Evolutionary conservation across 2,329 filamentous ascomycete species (phyloP).

Genomic region (Thermothelomyces thermophilus): DNA sequence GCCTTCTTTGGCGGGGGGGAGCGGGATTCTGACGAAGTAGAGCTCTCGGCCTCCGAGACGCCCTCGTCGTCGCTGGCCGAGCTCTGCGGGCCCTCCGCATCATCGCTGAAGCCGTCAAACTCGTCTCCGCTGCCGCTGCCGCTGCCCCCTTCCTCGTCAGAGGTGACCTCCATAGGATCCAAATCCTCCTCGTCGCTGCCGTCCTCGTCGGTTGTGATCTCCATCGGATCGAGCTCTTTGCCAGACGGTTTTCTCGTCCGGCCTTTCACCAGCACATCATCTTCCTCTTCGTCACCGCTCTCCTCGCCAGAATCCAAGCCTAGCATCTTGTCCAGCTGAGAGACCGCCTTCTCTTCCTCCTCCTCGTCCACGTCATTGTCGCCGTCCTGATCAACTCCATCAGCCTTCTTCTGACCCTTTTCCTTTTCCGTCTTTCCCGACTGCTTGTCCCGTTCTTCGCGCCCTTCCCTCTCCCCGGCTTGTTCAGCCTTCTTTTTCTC

Average conservation of each 20-base stretch:
- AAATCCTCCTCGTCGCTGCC: slow-evolving; percentile 18
- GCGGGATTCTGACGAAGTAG: slow-evolving; percentile 9
- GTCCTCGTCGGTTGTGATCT: slow-evolving; percentile 22
- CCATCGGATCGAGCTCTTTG: slow-evolving; percentile 30
- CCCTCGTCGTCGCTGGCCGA: slow-evolving; percentile 19
- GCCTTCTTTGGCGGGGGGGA: slow-evolving; percentile 17
- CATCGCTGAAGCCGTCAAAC: slow-evolving; percentile 31
- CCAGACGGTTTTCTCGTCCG: slow-evolving; percentile 25
- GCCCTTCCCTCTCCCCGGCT: background rate
- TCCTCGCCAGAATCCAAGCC: slow-evolving; percentile 27
- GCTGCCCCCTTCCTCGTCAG: slow-evolving; percentile 30
- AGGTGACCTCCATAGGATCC: slow-evolving; percentile 23
- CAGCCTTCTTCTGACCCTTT: slow-evolving; percentile 18
- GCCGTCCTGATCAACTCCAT: slow-evolving; percentile 18
- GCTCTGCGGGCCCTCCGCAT: slow-evolving; percentile 31
- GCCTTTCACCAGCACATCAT: slow-evolving; percentile 14
- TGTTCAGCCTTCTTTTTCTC: no score
- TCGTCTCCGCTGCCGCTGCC: slow-evolving; percentile 17
- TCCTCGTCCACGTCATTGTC: slow-evolving; percentile 19
- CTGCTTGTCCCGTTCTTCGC: slow-evolving; percentile 4
- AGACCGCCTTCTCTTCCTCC: slow-evolving; percentile 18
- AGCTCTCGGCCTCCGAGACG: slow-evolving; percentile 14
- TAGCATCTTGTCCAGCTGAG: slow-evolving; percentile 22
- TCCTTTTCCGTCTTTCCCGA: slow-evolving; percentile 7
- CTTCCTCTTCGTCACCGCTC: slow-evolving; percentile 5